Percentiles rank a stretch among this genome's conserved stretches.
These are phyloP conservation scores for Xylaria flabelliformis DNA, from an alignment of 495 filamentous ascomycete genomes.

Conservation along the genomic window DNA sequence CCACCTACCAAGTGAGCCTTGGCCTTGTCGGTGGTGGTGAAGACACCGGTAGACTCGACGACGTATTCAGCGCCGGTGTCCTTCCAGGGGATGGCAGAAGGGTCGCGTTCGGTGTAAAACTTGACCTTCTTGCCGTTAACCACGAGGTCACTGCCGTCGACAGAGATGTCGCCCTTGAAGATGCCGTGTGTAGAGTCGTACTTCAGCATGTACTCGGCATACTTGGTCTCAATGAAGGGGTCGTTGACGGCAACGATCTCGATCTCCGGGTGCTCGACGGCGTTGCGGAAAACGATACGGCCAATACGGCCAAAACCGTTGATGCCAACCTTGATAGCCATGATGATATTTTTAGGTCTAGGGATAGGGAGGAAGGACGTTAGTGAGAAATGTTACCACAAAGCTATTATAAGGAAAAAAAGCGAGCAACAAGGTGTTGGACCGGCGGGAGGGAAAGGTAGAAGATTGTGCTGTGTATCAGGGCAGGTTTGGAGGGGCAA, in stretches of 20 bases:
- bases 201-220: slow-evolving; percentile 99
- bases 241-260: slow-evolving; percentile 97
- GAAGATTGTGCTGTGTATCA: neutral
- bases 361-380: slow-evolving; percentile 27
- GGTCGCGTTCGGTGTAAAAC: slow-evolving; percentile 95
- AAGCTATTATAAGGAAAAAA: neutral
- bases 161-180: slow-evolving; percentile 90
- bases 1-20: slow-evolving; percentile 95
- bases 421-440: neutral
- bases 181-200: slow-evolving; percentile 96
- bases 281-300: slow-evolving; percentile 81
- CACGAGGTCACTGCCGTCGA: slow-evolving; percentile 75
- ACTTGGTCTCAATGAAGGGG: slow-evolving; percentile 97
- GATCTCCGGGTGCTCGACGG: slow-evolving; percentile 82
- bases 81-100: slow-evolving; percentile 87
- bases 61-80: slow-evolving; percentile 92
- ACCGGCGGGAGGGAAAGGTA: neutral
- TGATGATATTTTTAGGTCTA: slow-evolving; percentile 40
- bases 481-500: slow-evolving; percentile 4
- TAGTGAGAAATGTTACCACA: neutral
- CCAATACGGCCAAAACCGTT: slow-evolving; percentile 99
- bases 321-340: slow-evolving; percentile 81
- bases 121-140: slow-evolving; percentile 96
- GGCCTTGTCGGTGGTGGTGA: slow-evolving; percentile 98
- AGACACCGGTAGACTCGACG: slow-evolving; percentile 98